phyloP scores from a whole-genome alignment of 2,329 filamentous ascomycete genomes.

The Acephala macrosclerotiorum region DNA sequence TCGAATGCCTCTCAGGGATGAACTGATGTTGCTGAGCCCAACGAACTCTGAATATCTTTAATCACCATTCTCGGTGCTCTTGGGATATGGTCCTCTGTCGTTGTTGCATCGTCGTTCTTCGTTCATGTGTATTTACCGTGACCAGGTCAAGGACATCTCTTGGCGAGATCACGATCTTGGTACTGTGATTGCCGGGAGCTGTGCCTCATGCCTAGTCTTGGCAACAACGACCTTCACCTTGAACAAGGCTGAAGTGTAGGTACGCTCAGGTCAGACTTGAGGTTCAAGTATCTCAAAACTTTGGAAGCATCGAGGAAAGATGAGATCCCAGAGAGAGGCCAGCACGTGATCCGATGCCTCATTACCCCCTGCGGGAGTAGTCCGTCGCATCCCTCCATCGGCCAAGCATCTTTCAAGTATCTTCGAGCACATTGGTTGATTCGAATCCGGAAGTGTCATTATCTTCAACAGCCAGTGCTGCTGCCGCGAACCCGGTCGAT shows the following conservation, averaged over 20 bases:
- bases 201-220: not conserved
- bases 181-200: not conserved
- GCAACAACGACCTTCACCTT: not conserved
- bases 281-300: not conserved
- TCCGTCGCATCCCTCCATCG: not conserved
- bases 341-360: not conserved
- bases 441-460: not conserved
- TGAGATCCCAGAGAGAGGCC: not conserved
- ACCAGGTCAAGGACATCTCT: slow-evolving; percentile 1
- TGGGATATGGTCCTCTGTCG: not conserved
- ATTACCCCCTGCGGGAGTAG: too few relatives aligned
- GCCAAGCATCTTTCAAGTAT: not conserved
- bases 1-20: not conserved
- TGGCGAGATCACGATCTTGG: not conserved
- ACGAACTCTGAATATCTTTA: not conserved
- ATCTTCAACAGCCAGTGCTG: not conserved
- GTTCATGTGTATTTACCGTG: slow-evolving; percentile 1
- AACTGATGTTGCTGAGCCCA: not conserved
- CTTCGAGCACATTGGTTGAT: not conserved
- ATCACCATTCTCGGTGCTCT: not conserved
- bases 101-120: not conserved
- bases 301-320: not conserved
- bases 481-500: not conserved
- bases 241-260: not conserved
- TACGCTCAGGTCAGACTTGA: not conserved